A percentile compares a stretch with the other conserved stretches of the same genome.
Evolutionary conservation across 768 basidiomycete genomes (phyloP).

Genomic region (Mycena alexandri): DNA sequence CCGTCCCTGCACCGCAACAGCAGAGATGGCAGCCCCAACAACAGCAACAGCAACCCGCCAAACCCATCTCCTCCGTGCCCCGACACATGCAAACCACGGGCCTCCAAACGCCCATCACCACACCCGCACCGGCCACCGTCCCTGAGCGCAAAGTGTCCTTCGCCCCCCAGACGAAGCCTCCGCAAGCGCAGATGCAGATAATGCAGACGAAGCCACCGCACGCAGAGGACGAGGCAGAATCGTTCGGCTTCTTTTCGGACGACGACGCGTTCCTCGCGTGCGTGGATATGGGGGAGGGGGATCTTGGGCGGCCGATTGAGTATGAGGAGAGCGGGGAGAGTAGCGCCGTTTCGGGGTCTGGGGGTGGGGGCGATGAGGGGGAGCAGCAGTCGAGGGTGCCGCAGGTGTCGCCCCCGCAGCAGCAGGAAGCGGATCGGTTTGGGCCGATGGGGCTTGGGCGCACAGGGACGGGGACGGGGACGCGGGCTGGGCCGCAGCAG

Average conservation of each 20-base stretch:
- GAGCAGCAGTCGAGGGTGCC: background rate
- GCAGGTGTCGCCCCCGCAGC: background rate
- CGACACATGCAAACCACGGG: slow-evolving; percentile 33
- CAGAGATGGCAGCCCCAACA: slow-evolving; percentile 28
- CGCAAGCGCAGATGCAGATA: slow-evolving; percentile 22
- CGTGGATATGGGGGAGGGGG: slow-evolving; percentile 64
- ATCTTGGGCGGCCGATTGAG: slow-evolving; percentile 60
- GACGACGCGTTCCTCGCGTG: slow-evolving; percentile 76
- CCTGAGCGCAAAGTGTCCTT: slow-evolving; percentile 36
- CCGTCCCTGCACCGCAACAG: slow-evolving; percentile 27
- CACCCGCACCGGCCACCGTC: slow-evolving; percentile 16
- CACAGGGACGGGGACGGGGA: slow-evolving; percentile 2
- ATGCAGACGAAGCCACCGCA: background rate
- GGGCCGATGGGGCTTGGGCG: slow-evolving; percentile 31
- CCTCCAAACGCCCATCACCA: slow-evolving; percentile 36
- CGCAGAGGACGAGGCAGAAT: slow-evolving; percentile 48
- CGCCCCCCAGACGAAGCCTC: slow-evolving; percentile 30
- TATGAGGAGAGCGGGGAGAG: slow-evolving; percentile 55
- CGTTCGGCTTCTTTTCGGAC: slow-evolving; percentile 73
- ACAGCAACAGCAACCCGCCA: slow-evolving; percentile 21
- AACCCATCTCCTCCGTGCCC: slow-evolving; percentile 30
- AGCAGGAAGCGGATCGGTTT: slow-evolving; percentile 17
- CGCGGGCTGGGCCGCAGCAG: slow-evolving; percentile 4
- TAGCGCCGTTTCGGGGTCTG: slow-evolving; percentile 38
- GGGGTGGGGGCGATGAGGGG: slow-evolving; percentile 35